Base-by-base conservation (phyloP, 2,329 filamentous ascomycete genomes). In the Aspergillus sp. region DNA sequence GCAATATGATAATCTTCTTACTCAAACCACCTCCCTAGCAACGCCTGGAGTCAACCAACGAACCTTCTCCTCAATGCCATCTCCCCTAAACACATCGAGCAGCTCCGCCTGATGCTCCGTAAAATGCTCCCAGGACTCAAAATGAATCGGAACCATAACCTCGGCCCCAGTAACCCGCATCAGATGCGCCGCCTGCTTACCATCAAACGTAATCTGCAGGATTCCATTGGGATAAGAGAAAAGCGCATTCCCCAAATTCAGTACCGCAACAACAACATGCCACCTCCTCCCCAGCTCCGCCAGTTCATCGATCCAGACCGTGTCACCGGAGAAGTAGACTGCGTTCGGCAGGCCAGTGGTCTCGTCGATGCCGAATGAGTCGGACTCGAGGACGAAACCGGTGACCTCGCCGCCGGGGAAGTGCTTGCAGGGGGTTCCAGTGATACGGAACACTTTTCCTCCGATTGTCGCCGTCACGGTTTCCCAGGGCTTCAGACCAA, bases 91-190 rank as follows among this genome's bases (percentile, higher is more conserved):
- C 20, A 65, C 68, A 46, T 64, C 57, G 4, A 22, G 37, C 17
- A 79, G 62, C 5, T 67, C 67, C 2, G 66, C 64, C 19, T 65
- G 62, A 19, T 63, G 56, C 63, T 80, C 68, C 3, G 67, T 70
- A 51, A 79, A 80, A 60, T 81, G 78, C 1, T 62, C 64, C 77
- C 78, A 82, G 1, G 69, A 70, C 53, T 80, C 78, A 56, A 70
- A 81, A 60, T 81, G 78, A 68, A 82, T 75, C 0, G 78, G 79
- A 1, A 81, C 70, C 37, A 80, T 57, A 3, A 74, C 56, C 51
- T 80, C 77, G 0, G 76, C 74, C 2, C 66, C 66, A 5, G 79
- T 70, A 9, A 76, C 77, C 0, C 69, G 65, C 42, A 75, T 69
- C 20, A 81, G 64, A 51, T 60, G 64, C 15, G 70, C 73, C 1